Percentiles rank a stretch among this genome's conserved stretches.
These are phyloP conservation scores for Coniochaeta prunicola DNA, from an alignment of 2,329 filamentous ascomycete genomes.

Conservation along the genomic window DNA sequence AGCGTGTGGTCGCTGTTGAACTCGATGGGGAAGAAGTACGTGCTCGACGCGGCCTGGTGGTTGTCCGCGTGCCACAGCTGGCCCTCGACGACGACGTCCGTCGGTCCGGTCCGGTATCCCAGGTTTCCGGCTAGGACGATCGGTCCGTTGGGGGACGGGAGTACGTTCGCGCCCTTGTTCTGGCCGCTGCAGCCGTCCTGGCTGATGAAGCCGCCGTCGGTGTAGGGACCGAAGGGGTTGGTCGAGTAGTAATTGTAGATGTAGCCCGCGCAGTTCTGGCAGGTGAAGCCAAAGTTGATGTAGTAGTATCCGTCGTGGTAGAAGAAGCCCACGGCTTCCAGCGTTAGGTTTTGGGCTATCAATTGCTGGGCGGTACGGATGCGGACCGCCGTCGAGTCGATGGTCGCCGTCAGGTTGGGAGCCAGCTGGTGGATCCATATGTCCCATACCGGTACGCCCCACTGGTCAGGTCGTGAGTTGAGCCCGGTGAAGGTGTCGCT, in stretches of 20 bases:
- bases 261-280: slow-evolving; percentile 6
- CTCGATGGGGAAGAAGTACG: slow-evolving; percentile 6
- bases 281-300: slow-evolving; percentile 3
- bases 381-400: neutral
- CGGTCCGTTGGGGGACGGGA: neutral
- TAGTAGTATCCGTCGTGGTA: slow-evolving; percentile 6
- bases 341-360: neutral
- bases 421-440: slow-evolving; percentile 2
- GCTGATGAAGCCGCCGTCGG: slow-evolving; percentile 3
- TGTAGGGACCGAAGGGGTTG: slow-evolving; percentile 3
- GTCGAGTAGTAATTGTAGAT: slow-evolving; percentile 5
- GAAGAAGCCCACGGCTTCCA: slow-evolving; percentile 4
- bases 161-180: slow-evolving; percentile 5
- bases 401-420: neutral
- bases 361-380: slow-evolving; percentile 2
- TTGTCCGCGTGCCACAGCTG: slow-evolving; percentile 4
- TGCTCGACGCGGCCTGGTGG: slow-evolving; percentile 4
- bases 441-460: neutral
- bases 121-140: slow-evolving; percentile 1
- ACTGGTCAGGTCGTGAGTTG: neutral
- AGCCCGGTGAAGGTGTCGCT: neutral
- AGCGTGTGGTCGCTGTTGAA: slow-evolving; percentile 6
- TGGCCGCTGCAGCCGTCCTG: slow-evolving; percentile 4
- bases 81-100: neutral
- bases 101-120: slow-evolving; percentile 3